Evolutionary conservation across 2,329 filamentous ascomycete genomes (phyloP), one percentile per base, ranked within the genome.

Genomic region (Arthrobotrys entomopaga): DNA sequence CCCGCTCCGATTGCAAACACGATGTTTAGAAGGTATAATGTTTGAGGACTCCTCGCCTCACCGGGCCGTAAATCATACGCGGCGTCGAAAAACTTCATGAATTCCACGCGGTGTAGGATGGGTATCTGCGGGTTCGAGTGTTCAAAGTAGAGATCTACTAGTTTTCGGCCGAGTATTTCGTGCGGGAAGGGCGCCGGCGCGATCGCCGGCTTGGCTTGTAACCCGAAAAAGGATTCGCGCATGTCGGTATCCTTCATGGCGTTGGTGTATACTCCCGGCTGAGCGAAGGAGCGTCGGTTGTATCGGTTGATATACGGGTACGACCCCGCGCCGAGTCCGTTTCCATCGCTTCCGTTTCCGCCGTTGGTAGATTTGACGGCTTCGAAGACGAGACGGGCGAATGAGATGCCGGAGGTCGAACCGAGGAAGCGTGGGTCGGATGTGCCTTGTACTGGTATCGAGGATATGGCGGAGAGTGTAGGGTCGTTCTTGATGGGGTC

Each of bases 61-160:
- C 90, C 87, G 0, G 87, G 86, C 3, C 87, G 57, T 19, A 75
- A 54, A 24, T 76, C 85, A 81, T 97, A 97, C 0, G 92, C 91
- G 52, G 88, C 87, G 63, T 96, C 90, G 80, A 97, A 91, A 82
- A 96, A 88, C 52, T 90, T 87, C 89, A 93, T 92, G 79, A 97
- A 98, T 78, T 97, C 92, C 34, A 87, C 89, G 42, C 91, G 89
- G 80, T 98, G 94, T 57, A 98, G 84, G 49, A 97, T 92, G 0
- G 94, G 94, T 77, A 97, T 96, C 81, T 98, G 94, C 3, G 94
- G 93, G 80, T 98, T 98, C 0, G 94, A 92, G 80, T 97, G 91
- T 82, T 97, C 92, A 81, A 98, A 98, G 81, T 97, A 98, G 42
- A 97, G 86, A 64, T 89, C 87, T 42, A 92, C 89, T 16, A 98